Evolutionary conservation across 352 stramenopile species (phyloP), one percentile per base, ranked within the genome.

Genomic region (Phytophthora boehmeriae): DNA sequence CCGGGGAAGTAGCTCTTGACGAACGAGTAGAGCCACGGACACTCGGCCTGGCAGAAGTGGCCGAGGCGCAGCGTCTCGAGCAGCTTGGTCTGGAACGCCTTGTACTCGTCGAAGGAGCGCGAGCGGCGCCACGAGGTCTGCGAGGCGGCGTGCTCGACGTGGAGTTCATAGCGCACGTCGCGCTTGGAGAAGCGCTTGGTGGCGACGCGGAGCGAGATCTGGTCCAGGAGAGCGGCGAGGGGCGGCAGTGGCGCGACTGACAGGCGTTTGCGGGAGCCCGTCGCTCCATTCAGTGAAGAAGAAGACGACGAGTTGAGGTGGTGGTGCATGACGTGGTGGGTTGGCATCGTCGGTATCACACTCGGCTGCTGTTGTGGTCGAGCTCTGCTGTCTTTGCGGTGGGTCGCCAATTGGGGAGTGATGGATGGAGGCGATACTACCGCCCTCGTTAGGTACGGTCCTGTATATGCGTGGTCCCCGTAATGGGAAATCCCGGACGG

Each of bases 1-100:
- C 60, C 59, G 9, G 73, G 73, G 57, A 81, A 81, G 47, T 78
- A 76, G 61, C 60, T 74, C 50, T 60, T 74, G 46, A 79, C 36
- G 36, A 77, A 80, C 19, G 66, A 60, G 54, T 62, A 72, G 45
- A 80, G 47, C 63, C 56, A 74, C 45, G 71, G 71, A n/a, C 71
- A 80, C 48, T 72, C 71, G 9, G 67, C 71, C 30, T 68, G 35
- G 52, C 71, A 80, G 39, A 80, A 76, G 48, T 80, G 71, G 28
- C 68, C 71, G 17, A 59, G 61, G 38, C 58, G 41, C 54, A 80
- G 46, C 27, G 43, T 44, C 13, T 27, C 11, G 10, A 81, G 43
- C 38, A 81, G 50, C 22, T 54, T 58, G 47, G 66, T 45, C 68
- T 77, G 63, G 53, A 83, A 77, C 6, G 36, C 34, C 38, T 59